Conservation (phyloP, 208 protist species). For the Herpetomonas tarakana region DNA sequence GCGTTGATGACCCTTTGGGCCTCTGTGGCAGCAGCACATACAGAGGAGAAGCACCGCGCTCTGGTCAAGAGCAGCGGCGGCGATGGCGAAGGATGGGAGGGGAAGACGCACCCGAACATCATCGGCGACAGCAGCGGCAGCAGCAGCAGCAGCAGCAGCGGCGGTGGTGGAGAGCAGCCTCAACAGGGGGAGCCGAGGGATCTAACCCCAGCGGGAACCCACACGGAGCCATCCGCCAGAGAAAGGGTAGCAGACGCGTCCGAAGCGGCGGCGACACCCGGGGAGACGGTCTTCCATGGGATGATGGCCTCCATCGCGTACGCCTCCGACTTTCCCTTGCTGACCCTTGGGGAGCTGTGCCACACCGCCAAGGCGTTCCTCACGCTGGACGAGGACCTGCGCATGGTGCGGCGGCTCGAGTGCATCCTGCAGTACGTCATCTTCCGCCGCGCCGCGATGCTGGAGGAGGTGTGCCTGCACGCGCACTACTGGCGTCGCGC, state of each 20-base stretch:
- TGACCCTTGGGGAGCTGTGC: not conserved
- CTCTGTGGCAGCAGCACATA: no score
- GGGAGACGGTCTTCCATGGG: not conserved
- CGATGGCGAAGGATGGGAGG: not conserved
- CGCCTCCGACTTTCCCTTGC: slow-evolving; percentile 2
- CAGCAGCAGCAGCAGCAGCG: no score
- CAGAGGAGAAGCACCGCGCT: no score
- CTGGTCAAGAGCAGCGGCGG: not conserved
- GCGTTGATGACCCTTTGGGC: no score
- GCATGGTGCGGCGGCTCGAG: not conserved
- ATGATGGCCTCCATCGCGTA: slow-evolving; percentile 1
- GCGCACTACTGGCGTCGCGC: slow-evolving; percentile 1
- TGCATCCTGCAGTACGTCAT: slow-evolving; percentile 6
- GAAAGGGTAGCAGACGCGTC: not conserved
- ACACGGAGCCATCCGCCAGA: not conserved
- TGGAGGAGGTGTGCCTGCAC: slow-evolving; percentile 3
- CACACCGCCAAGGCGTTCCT: not conserved
- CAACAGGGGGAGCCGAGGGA: no score
- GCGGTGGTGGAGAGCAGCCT: no score
- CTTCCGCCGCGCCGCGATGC: slow-evolving; percentile 3
- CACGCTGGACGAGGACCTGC: not conserved
- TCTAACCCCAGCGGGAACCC: no score
- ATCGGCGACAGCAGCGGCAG: no score
- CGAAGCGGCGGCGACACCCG: no score
- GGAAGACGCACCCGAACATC: not conserved